phyloP scores from a whole-genome alignment of 148 eudicot genomes.

The Pouteria glomerata region DNA sequence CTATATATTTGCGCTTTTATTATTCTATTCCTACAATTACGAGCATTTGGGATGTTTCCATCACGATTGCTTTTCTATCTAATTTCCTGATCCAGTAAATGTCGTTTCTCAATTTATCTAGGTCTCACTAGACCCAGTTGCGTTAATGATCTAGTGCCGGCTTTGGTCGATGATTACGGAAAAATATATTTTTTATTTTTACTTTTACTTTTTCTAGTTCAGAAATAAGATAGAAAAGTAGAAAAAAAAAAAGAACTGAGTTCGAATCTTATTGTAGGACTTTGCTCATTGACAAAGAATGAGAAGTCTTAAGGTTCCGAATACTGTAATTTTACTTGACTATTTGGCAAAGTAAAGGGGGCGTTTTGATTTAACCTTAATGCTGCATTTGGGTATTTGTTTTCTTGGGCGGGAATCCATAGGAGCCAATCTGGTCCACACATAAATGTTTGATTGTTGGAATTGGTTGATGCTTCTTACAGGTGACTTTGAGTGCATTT shows the following conservation, averaged over 20 bases:
- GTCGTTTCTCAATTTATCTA: neutral
- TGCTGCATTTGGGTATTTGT: neutral
- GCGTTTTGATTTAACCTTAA: neutral
- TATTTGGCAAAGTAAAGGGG: neutral
- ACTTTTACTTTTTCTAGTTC: neutral
- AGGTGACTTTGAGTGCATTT: conserved; percentile 98
- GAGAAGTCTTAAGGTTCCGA: neutral
- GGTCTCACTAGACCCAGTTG: conserved; percentile 5
- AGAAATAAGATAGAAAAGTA: neutral
- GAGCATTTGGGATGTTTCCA: neutral
- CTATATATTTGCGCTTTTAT: neutral
- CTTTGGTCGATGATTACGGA: neutral
- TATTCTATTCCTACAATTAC: neutral
- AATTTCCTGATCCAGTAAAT: neutral
- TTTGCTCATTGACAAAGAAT: neutral
- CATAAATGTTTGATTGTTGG: neutral
- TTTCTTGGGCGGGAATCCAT: neutral
- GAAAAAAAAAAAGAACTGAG: neutral
- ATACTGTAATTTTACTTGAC: neutral
- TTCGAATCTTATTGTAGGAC: neutral
- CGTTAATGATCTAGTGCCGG: neutral
- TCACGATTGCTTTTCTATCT: neutral
- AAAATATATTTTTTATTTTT: neutral
- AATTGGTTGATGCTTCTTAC: conserved; percentile 19
- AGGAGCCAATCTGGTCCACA: neutral